Evolutionary conservation across 2,329 filamentous ascomycete genomes (phyloP).

Genomic region (Lomentospora prolificans): DNA sequence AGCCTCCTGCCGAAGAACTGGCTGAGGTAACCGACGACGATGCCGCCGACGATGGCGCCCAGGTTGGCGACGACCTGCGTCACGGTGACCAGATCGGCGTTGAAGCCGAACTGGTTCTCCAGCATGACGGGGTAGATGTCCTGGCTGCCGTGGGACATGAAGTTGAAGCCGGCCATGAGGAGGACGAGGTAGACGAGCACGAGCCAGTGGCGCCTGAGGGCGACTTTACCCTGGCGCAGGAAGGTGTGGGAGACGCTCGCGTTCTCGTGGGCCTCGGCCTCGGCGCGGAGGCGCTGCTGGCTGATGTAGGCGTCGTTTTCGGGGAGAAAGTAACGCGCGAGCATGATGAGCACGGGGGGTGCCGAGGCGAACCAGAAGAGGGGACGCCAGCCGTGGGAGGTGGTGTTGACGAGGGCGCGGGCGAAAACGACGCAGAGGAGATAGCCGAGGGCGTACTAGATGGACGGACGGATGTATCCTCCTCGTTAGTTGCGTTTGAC

Average conservation of each 20-base stretch:
- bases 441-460: conserved; percentile 53
- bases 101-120: conserved; percentile 38
- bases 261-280: conserved; percentile 16
- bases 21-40: conserved; percentile 62
- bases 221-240: conserved; percentile 66
- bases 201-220: conserved; percentile 70
- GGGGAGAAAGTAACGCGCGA: conserved; percentile 65
- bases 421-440: conserved; percentile 49
- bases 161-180: conserved; percentile 63
- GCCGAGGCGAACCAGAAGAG: conserved; percentile 84
- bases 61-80: conserved; percentile 73
- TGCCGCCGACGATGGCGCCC: conserved; percentile 65
- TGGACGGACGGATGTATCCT: background rate
- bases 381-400: conserved; percentile 70
- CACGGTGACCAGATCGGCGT: conserved; percentile 45
- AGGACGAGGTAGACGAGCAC: conserved; percentile 53
- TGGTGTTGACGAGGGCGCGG: conserved; percentile 63
- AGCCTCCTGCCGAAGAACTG: conserved; percentile 67
- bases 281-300: conserved; percentile 52
- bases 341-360: conserved; percentile 70
- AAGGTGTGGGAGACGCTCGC: conserved; percentile 47
- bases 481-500: background rate
- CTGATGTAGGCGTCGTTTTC: conserved; percentile 68
- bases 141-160: conserved; percentile 69
- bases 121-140: conserved; percentile 73